These are phyloP conservation scores for Gracilaria domingensis DNA, from an alignment of 23 red algal genomes.

Conservation along the genomic window DNA sequence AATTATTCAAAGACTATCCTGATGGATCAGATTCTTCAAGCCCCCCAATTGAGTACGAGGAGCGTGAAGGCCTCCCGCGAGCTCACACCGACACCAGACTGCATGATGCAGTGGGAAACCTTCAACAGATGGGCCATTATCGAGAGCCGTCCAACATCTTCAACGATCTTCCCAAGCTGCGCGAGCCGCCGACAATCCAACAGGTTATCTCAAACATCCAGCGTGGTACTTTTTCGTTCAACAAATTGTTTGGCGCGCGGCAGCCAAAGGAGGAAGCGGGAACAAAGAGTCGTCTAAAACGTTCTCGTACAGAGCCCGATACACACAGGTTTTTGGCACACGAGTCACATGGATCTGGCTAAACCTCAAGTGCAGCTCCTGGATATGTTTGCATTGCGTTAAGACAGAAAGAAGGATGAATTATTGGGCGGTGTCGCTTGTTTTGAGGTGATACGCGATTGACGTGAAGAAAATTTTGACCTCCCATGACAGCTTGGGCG, in stretches of 20 bases:
- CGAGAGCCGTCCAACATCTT: constrained; percentile 51
- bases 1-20: constrained; percentile 24
- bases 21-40: background rate
- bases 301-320: constrained; percentile 63
- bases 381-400: background rate
- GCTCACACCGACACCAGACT: constrained; percentile 21
- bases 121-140: constrained; percentile 1
- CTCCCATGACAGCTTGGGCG: background rate
- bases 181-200: constrained; percentile 39
- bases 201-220: constrained; percentile 43
- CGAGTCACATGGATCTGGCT: constrained; percentile 13
- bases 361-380: background rate
- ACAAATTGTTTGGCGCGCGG: constrained; percentile 38
- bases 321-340: constrained; percentile 36
- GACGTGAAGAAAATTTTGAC: constrained; percentile 3
- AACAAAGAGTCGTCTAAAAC: constrained; percentile 9
- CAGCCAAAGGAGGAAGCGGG: background rate
- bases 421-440: too few species aligned
- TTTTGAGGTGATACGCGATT: background rate
- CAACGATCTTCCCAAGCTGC: constrained; percentile 33
- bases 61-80: constrained; percentile 2
- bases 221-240: constrained; percentile 56
- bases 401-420: too few species aligned
- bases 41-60: background rate
- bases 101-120: background rate